These are phyloP conservation scores for Cercis canadensis DNA, from an alignment of 306 rosid genomes.

Conservation along the genomic window DNA sequence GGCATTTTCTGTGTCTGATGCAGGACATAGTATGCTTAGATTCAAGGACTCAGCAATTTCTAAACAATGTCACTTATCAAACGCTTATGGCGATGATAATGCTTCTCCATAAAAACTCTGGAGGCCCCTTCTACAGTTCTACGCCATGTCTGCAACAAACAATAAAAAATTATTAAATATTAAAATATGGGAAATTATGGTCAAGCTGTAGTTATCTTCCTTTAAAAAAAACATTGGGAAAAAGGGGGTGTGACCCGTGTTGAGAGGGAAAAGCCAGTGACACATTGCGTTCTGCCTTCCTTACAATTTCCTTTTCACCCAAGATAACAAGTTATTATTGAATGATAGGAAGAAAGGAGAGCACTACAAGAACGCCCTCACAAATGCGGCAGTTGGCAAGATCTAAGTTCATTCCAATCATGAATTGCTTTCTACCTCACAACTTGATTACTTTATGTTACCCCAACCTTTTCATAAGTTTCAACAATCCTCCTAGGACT, in stretches of 20 bases:
- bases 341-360: too few relatives aligned
- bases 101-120: constrained; percentile 80
- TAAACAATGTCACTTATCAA: constrained; percentile 75
- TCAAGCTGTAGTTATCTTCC: not conserved
- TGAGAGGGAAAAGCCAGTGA: too few relatives aligned
- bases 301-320: not conserved
- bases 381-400: too few relatives aligned
- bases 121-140: constrained; percentile 85
- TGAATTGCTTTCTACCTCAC: too few relatives aligned
- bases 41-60: not conserved
- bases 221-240: not conserved
- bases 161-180: not conserved
- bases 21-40: not conserved
- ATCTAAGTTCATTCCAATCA: too few relatives aligned
- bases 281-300: not conserved
- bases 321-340: too few relatives aligned
- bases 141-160: constrained; percentile 75
- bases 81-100: constrained; percentile 81
- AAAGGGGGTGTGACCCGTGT: not conserved
- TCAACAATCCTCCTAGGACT: too few relatives aligned
- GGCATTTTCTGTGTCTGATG: constrained; percentile 7
- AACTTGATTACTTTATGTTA: too few relatives aligned
- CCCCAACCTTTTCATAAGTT: too few relatives aligned
- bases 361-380: too few relatives aligned
- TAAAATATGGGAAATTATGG: not conserved